These are phyloP conservation scores for Odontarrhena argentea DNA, from an alignment of 345 rosid species.

Conservation along the genomic window DNA sequence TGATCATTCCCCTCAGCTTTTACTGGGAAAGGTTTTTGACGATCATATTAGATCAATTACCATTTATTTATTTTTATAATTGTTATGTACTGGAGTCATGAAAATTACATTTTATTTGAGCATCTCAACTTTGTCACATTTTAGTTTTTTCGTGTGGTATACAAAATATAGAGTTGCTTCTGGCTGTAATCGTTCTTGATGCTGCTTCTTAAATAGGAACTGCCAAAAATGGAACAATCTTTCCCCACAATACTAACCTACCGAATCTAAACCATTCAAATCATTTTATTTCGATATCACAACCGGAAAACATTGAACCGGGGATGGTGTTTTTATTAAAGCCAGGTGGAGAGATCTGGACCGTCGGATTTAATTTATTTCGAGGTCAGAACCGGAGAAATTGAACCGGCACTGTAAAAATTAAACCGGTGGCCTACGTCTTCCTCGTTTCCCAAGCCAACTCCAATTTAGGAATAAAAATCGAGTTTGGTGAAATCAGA, in stretches of 20 bases:
- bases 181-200: not conserved
- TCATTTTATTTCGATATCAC: too few species aligned
- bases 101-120: not conserved
- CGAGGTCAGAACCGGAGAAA: slow-evolving; percentile 10
- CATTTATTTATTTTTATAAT: slow-evolving; percentile 26
- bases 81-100: slow-evolving; percentile 6
- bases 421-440: slow-evolving; percentile 33
- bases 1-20: slow-evolving; percentile 26
- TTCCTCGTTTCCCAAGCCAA: slow-evolving; percentile 39
- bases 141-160: not conserved
- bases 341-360: too few species aligned
- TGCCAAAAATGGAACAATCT: too few species aligned
- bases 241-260: too few species aligned
- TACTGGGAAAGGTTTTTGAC: slow-evolving; percentile 34
- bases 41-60: slow-evolving; percentile 40
- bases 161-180: not conserved
- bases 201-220: too few species aligned
- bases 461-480: slow-evolving; percentile 14
- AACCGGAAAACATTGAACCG: not conserved
- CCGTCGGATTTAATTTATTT: not conserved
- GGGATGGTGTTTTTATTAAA: too few species aligned
- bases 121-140: not conserved
- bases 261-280: too few species aligned
- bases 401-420: slow-evolving; percentile 24
- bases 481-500: not conserved